Conservation (phyloP, 139 green algal genomes). For the Trebouxia sp. region DNA sequence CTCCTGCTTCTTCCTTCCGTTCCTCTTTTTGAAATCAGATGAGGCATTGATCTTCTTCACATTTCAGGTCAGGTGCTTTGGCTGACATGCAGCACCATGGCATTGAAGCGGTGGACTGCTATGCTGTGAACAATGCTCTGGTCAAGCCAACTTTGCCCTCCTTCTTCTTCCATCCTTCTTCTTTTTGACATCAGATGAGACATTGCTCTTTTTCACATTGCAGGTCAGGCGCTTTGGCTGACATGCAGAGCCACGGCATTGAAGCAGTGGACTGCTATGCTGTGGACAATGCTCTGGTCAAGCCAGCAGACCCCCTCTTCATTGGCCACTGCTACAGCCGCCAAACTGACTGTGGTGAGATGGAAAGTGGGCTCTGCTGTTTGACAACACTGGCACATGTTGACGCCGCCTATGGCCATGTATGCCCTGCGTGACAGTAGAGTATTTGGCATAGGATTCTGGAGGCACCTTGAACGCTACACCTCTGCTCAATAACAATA, state of each 20-base stretch:
- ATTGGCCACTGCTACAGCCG: conserved; percentile 69
- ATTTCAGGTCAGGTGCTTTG: conserved; percentile 53
- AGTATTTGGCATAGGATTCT: too few species aligned
- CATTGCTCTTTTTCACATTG: background rate
- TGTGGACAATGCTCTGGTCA: conserved; percentile 89
- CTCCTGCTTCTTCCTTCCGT: background rate
- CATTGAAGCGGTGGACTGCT: conserved; percentile 85
- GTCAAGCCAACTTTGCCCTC: conserved; percentile 74
- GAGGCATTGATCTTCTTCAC: too few species aligned
- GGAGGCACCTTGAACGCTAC: too few species aligned
- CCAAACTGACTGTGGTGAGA: conserved; percentile 56
- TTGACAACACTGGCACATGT: too few species aligned
- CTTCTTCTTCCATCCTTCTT: background rate
- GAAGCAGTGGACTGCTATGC: conserved; percentile 84
- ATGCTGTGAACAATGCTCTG: conserved; percentile 90
- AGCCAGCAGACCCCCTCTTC: conserved; percentile 80
- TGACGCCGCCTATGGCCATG: too few species aligned
- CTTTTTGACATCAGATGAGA: too few species aligned
- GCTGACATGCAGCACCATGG: conserved; percentile 67
- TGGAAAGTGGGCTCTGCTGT: too few species aligned
- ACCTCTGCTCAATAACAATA: too few species aligned
- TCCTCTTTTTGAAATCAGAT: too few species aligned
- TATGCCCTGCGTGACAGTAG: too few species aligned
- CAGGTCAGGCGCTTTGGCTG: conserved; percentile 51
- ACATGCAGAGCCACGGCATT: conserved; percentile 75